A percentile compares a stretch with the other conserved stretches of the same genome.
Evolutionary conservation across 257 asterid species (phyloP).

Genomic region (Echites panduratus): DNA sequence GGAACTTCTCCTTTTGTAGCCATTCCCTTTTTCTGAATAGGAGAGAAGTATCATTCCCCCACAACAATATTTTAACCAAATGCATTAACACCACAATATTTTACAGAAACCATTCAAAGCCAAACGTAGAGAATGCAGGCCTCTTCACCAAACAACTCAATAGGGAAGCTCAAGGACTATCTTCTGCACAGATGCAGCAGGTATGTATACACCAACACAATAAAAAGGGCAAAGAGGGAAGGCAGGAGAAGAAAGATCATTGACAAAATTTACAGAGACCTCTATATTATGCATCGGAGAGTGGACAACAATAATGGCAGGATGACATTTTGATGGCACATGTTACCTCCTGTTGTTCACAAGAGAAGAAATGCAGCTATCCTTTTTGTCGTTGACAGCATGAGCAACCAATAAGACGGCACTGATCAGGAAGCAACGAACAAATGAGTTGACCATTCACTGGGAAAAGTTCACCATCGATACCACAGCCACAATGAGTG

Average conservation of each 20-base stretch:
- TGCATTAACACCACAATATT: neutral
- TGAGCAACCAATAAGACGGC: slow-evolving; percentile 85
- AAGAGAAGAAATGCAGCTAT: slow-evolving; percentile 21
- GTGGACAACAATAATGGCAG: neutral
- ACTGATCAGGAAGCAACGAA: slow-evolving; percentile 87
- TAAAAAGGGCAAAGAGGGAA: no score
- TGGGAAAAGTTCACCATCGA: slow-evolving; percentile 91
- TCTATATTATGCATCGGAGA: neutral
- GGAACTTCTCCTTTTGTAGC: no score
- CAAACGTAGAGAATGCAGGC: neutral
- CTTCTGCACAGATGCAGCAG: neutral
- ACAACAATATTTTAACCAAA: neutral
- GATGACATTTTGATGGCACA: neutral
- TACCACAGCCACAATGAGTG: slow-evolving; percentile 84
- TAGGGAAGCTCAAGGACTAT: neutral
- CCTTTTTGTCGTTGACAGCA: slow-evolving; percentile 34
- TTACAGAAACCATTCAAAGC: neutral
- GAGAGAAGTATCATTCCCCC: neutral
- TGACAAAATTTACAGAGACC: slow-evolving; percentile 4
- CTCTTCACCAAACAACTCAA: neutral
- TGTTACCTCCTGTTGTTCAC: slow-evolving; percentile 4
- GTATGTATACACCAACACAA: neutral
- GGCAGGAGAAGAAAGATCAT: neutral
- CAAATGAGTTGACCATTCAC: slow-evolving; percentile 74
- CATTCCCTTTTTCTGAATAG: no score